A percentile compares a stretch with the other conserved stretches of the same genome.
Evolutionary conservation across 2,329 filamentous ascomycete species (phyloP).

Genomic region (Aspergillus pseudotamarii): DNA sequence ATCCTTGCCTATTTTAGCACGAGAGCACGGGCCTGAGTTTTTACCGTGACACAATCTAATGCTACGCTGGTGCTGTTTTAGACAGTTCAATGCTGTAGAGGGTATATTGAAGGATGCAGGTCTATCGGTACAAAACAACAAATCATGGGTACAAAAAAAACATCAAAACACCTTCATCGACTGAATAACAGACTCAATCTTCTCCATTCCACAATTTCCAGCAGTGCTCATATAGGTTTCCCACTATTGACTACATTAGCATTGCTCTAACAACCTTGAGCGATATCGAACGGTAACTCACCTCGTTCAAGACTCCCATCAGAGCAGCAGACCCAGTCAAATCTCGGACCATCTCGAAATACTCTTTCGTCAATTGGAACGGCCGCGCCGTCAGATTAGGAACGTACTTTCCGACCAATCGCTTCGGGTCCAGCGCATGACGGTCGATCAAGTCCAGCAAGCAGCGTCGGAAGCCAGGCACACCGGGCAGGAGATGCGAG

Average conservation of each 20-base stretch:
- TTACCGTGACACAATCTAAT: background rate
- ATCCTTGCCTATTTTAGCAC: background rate
- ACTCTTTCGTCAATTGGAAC: slow-evolving; percentile 95
- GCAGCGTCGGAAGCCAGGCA: slow-evolving; percentile 98
- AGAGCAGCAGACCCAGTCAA: background rate
- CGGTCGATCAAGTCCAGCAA: slow-evolving; percentile 99
- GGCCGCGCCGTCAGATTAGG: slow-evolving; percentile 97
- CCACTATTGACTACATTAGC: background rate
- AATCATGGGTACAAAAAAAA: background rate
- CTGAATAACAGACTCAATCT: background rate
- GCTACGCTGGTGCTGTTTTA: background rate
- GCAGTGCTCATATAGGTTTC: background rate
- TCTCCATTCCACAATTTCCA: background rate
- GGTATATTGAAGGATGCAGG: background rate
- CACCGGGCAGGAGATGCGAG: slow-evolving; percentile 94
- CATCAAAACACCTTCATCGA: background rate
- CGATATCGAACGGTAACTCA: background rate
- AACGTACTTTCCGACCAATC: slow-evolving; percentile 97
- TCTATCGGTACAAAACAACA: background rate
- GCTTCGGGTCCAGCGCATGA: slow-evolving; percentile 95
- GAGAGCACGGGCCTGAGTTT: too few species aligned
- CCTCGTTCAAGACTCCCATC: background rate
- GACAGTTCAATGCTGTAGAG: background rate
- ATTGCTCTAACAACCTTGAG: background rate
- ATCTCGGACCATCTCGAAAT: slow-evolving; percentile 69